Evolutionary conservation across 2,329 filamentous ascomycete species (phyloP).

Genomic region (Fusarium subglutinans): DNA sequence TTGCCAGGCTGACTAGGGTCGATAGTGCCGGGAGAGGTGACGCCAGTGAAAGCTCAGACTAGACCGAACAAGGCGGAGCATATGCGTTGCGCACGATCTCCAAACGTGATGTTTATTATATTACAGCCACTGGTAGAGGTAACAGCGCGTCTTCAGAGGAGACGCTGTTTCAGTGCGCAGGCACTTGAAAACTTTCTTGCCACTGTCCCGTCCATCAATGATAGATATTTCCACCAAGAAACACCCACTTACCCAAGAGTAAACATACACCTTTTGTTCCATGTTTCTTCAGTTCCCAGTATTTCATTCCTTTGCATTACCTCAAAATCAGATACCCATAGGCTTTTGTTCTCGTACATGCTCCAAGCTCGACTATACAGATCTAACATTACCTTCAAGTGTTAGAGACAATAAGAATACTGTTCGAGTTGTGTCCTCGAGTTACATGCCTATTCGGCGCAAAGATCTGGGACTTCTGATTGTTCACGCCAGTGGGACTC

Average conservation of each 20-base stretch:
- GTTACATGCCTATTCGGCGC: fast-evolving
- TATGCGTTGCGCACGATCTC: too few species aligned
- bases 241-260: background rate
- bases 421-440: fast-evolving
- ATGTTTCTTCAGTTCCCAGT: background rate
- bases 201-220: background rate
- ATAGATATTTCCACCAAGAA: too few species aligned
- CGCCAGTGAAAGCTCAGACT: background rate
- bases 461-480: background rate
- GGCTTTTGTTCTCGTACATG: background rate
- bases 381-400: too few species aligned
- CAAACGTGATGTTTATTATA: too few species aligned
- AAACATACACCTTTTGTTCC: background rate
- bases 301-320: fast-evolving
- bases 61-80: too few species aligned
- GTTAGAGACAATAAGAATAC: fast-evolving
- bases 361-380: fast-evolving
- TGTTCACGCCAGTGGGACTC: background rate
- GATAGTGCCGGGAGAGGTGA: background rate
- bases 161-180: background rate
- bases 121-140: too few species aligned
- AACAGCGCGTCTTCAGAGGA: background rate
- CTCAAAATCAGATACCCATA: fast-evolving
- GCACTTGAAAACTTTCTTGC: too few species aligned
- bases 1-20: too few species aligned